Evolutionary conservation across 305 asterid genomes (phyloP), one percentile per base, ranked within the genome.

Genomic region (Fraxinus ornus): DNA sequence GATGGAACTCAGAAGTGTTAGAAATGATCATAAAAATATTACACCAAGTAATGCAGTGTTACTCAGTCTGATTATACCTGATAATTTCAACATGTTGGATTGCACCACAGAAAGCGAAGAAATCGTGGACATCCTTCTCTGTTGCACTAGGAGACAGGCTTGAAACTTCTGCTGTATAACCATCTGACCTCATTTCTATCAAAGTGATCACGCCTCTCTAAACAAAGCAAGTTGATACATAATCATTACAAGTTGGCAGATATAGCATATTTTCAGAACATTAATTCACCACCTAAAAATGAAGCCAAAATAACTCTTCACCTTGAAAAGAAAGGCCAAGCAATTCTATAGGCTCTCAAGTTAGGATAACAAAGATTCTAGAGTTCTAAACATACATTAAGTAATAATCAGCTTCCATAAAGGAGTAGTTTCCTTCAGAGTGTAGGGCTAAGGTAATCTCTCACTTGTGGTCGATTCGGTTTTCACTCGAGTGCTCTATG

Each of bases 21-120:
- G 35, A 15, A 66, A 66, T 28, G 64, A 55, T 77, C 75, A 55
- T 24, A 71, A 71, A 75, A 44, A 41, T 57, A 81, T 72, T 6
- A 68, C n/a, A 75, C 57, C 75, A 22, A 13, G 78, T 12, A 21
- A 32, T 17, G 24, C 6, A 9, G 47, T 19, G 8, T 21, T 49
- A 47, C 70, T n/a, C 19, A 70, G 64, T 47, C 22, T 77, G 22
- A 68, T 71, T 41, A 79, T 81, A 95, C 99, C 99, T 96, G 88
- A 91, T 89, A 80, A 96, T 87, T 44, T 96, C 99, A 15, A 96
- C 94, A 86, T 93, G 97, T 36, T 96, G 94, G 76, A 96, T 93
- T 79, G 90, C 85, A 81, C 99, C 98, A 86, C 98, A 96, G 87
- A 96, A 91, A 75, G 92, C 89, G 64, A 96, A 94, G 85, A 96